Evolutionary conservation across 768 basidiomycete species (phyloP), one percentile per base, ranked within the genome.

Genomic region (Ramaria sp.): DNA sequence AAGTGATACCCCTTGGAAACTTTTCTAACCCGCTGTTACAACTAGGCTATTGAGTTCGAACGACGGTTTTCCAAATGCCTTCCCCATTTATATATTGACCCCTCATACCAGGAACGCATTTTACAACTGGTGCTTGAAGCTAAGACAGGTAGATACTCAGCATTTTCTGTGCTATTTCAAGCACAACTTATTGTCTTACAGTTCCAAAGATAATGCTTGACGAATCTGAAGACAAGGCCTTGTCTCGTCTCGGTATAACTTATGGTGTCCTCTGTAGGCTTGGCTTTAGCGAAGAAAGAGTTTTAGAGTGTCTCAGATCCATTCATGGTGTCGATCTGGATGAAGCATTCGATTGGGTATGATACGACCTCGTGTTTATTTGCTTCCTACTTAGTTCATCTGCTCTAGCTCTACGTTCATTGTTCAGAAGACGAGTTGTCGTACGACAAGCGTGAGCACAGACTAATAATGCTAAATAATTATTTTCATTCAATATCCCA

Each of bases 291-390:
- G 81, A 88, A 61, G 74, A 73, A 10, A 71, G 78, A 50, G 83
- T 91, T 5, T 73, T 78, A 48, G 76, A 85, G 60, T 96, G 91
- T 64, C 67, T 98, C 43, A 68, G 71, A 49, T 66, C 74, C 5
- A 79, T 90, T 25, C 66, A 71, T 25, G 78, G 83, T 12, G 69
- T 85, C 30, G 88, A 88, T 24, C 69, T 91, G n/a, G 94, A 97
- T 15, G 86, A 91, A 50, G 91, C 88, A 9, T 77, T 87, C 51
- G 85, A 93, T 63, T 97, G 95, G 95, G 91, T 95, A 59, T 54
- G 79, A 66, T 18, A 32, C n/a, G n/a, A n/a, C n/a, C n/a, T n/a
- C n/a, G n/a, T n/a, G n/a, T n/a, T n/a, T n/a, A n/a, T n/a, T 1
- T 3, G 52, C 30, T 22, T 51, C 43, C 20, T 24, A 25, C 32